Conservation (phyloP, 1,284 basidiomycete genomes). For the Puccinia hordei region DNA sequence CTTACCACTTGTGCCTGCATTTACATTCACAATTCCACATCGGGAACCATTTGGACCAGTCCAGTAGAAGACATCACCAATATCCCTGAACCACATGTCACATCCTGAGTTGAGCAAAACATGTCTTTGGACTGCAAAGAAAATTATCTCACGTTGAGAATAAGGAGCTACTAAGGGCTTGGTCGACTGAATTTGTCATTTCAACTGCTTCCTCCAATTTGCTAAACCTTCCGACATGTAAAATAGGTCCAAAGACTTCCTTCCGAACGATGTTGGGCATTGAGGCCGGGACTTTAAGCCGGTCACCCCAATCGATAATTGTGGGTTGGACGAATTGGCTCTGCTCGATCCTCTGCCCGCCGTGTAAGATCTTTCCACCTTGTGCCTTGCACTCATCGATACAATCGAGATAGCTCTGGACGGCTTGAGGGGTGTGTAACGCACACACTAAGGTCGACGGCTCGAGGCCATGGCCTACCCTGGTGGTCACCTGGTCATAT, state of each 20-base stretch:
- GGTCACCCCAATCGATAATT: conserved; percentile 65
- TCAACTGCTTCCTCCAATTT: conserved; percentile 84
- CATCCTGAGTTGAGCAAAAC: not conserved
- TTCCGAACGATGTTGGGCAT: conserved; percentile 72
- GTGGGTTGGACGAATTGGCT: conserved; percentile 79
- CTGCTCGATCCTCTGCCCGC: conserved; percentile 63
- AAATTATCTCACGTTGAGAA: conserved; percentile 68
- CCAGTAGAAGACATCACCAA: conserved; percentile 55
- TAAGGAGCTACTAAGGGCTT: conserved; percentile 82
- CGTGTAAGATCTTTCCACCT: conserved; percentile 75
- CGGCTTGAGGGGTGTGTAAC: conserved; percentile 71
- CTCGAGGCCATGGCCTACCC: conserved; percentile 79
- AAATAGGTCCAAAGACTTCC: conserved; percentile 82
- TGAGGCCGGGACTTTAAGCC: conserved; percentile 64
- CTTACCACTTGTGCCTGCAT: conserved; percentile 51
- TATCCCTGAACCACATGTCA: conserved; percentile 8
- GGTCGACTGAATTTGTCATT: conserved; percentile 89
- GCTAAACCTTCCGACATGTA: conserved; percentile 85
- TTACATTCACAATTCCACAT: conserved; percentile 57
- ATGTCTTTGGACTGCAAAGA: not conserved
- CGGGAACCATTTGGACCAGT: conserved; percentile 54
- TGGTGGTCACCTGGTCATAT: conserved; percentile 62
- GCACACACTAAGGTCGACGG: conserved; percentile 78
- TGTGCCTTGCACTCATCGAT: conserved; percentile 68
- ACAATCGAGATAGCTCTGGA: conserved; percentile 70